Evolutionary conservation across 306 rosid species (phyloP).

Genomic region (Fragaria vesca): DNA sequence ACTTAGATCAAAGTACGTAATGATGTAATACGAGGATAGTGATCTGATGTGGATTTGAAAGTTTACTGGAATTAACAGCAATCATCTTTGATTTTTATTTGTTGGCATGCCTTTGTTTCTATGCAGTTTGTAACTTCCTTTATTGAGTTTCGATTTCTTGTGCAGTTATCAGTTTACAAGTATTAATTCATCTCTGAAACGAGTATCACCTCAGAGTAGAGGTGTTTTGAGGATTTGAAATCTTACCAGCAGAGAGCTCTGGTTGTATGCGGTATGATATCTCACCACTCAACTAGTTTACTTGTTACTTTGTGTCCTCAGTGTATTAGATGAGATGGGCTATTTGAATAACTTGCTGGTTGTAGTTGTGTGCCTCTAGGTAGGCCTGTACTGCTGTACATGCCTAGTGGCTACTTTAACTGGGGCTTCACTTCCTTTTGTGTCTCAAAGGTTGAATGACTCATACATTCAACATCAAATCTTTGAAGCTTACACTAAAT

Average conservation of each 20-base stretch:
- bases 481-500: not conserved
- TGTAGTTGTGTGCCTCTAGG: not conserved
- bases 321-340: not conserved
- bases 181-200: not conserved
- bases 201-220: not conserved
- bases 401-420: not conserved
- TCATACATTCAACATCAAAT: not conserved
- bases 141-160: not conserved
- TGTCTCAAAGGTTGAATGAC: not conserved
- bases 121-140: not conserved
- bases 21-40: not conserved
- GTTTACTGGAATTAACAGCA: not conserved
- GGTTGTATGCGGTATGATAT: not conserved
- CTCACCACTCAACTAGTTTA: not conserved
- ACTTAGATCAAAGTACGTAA: not conserved
- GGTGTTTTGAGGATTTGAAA: not conserved
- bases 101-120: not conserved
- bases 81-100: not conserved
- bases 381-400: not conserved
- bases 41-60: not conserved
- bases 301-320: not conserved
- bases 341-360: not conserved
- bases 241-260: not conserved
- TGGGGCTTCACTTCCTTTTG: not conserved
- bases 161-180: constrained; percentile 1